These are phyloP conservation scores for Gastrolobium bilobum DNA, from an alignment of 306 rosid genomes.

Conservation along the genomic window DNA sequence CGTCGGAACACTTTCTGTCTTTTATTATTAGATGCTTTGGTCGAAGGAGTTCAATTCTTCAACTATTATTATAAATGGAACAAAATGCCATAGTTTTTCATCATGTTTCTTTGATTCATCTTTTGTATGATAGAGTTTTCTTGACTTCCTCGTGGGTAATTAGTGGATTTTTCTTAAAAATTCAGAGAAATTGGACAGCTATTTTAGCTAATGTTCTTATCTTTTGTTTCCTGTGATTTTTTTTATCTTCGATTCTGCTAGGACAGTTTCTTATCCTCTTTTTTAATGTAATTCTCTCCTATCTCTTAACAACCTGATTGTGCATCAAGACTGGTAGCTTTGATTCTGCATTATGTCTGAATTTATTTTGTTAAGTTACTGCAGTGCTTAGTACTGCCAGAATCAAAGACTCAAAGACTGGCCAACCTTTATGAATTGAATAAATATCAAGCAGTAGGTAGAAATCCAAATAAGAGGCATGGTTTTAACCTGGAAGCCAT, in stretches of 20 bases:
- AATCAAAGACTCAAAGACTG: conserved; percentile 7
- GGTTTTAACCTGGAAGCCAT: conserved; percentile 17
- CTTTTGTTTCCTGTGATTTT: not conserved
- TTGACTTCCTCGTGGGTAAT: not conserved
- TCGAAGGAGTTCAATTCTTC: not conserved
- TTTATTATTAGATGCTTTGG: not conserved
- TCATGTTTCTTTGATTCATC: not conserved
- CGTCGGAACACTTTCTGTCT: conserved; percentile 7
- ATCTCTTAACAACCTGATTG: no score
- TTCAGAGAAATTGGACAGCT: not conserved
- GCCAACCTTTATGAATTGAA: not conserved
- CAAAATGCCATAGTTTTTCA: not conserved
- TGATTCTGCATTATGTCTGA: not conserved
- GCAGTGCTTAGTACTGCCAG: not conserved
- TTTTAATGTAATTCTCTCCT: no score
- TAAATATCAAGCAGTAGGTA: not conserved
- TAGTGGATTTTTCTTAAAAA: not conserved
- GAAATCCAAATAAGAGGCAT: not conserved
- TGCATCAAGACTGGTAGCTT: not conserved
- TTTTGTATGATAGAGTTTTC: conserved; percentile 4
- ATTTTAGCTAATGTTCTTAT: not conserved
- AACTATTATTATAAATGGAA: not conserved
- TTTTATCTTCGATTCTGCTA: not conserved
- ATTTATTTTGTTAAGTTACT: not conserved
- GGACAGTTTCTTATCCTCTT: not conserved